Evolutionary conservation across 2,329 filamentous ascomycete species (phyloP).

Genomic region (Ophiostoma novo-ulmi): DNA sequence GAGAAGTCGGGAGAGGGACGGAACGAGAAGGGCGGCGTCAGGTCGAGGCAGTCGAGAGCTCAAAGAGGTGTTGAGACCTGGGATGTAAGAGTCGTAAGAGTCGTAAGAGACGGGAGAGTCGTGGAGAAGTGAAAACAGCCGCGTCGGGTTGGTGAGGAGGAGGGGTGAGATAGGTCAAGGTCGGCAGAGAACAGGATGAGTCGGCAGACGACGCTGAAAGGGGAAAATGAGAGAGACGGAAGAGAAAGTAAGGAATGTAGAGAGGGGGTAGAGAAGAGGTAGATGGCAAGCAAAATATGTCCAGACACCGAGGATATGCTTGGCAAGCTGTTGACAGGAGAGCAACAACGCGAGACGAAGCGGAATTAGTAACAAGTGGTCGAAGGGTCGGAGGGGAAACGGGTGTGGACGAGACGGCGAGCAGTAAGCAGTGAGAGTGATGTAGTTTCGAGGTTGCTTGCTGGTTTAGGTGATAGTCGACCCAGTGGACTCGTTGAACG

Average conservation of each 20-base stretch:
- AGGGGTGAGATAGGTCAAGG: slow-evolving; percentile 3
- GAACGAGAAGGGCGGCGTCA: background rate
- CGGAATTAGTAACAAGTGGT: background rate
- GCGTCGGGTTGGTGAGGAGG: background rate
- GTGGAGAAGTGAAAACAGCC: background rate
- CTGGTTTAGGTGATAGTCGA: too few relatives aligned
- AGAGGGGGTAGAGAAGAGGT: background rate
- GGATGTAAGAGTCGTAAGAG: too few relatives aligned
- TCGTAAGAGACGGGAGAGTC: background rate
- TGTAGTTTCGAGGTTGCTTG: background rate
- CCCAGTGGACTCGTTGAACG: background rate
- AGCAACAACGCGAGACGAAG: background rate
- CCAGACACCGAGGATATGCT: background rate
- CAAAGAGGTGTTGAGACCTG: background rate
- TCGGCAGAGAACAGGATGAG: background rate
- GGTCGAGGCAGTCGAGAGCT: background rate
- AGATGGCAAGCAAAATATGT: background rate
- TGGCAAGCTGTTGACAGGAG: background rate
- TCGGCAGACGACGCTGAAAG: background rate
- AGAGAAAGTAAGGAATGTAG: background rate
- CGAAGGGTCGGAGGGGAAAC: background rate
- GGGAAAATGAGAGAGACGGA: background rate
- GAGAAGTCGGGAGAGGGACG: background rate
- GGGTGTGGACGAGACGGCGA: background rate
- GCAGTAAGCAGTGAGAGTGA: background rate